Percentiles rank a stretch among this genome's conserved stretches.
These are phyloP conservation scores for Nissolia schottii DNA, from an alignment of 306 rosid species.

Conservation along the genomic window DNA sequence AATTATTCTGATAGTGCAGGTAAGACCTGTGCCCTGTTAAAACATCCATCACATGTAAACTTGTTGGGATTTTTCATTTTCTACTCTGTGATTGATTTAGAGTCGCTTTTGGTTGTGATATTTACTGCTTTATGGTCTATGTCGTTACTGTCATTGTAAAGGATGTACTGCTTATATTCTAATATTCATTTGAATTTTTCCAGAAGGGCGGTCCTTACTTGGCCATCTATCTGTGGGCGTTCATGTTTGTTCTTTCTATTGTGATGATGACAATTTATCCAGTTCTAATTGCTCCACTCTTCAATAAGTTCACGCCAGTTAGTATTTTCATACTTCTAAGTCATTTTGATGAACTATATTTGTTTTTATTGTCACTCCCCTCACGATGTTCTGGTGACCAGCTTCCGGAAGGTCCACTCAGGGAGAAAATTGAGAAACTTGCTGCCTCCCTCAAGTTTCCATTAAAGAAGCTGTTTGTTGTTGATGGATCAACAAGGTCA, in stretches of 20 bases:
- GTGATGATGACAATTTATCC: slow-evolving; percentile 98
- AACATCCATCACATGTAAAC: slow-evolving; percentile 5
- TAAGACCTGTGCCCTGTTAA: slow-evolving; percentile 17
- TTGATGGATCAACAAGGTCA: slow-evolving; percentile 97
- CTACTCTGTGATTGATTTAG: neutral
- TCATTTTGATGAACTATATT: neutral
- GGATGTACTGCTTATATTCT: neutral
- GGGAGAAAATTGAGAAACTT: slow-evolving; percentile 87
- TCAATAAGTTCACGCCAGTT: slow-evolving; percentile 93
- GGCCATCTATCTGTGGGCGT: slow-evolving; percentile 97
- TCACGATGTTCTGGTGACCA: slow-evolving; percentile 38
- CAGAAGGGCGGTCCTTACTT: slow-evolving; percentile 99
- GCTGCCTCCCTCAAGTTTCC: slow-evolving; percentile 92
- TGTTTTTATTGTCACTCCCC: slow-evolving; percentile 11
- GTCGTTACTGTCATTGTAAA: neutral
- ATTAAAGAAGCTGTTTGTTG: slow-evolving; percentile 85
- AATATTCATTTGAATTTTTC: slow-evolving; percentile 29
- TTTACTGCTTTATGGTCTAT: slow-evolving; percentile 14
- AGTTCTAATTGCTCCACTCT: slow-evolving; percentile 89
- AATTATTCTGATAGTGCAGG: slow-evolving; percentile 86
- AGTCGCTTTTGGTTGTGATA: neutral
- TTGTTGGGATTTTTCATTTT: neutral
- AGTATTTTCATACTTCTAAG: slow-evolving; percentile 32
- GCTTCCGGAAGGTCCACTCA: slow-evolving; percentile 91
- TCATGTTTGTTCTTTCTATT: slow-evolving; percentile 81